Evolutionary conservation across 164 flowering plant genomes (phyloP), one percentile per base, ranked within the genome.

Genomic region (Annona cherimola): DNA sequence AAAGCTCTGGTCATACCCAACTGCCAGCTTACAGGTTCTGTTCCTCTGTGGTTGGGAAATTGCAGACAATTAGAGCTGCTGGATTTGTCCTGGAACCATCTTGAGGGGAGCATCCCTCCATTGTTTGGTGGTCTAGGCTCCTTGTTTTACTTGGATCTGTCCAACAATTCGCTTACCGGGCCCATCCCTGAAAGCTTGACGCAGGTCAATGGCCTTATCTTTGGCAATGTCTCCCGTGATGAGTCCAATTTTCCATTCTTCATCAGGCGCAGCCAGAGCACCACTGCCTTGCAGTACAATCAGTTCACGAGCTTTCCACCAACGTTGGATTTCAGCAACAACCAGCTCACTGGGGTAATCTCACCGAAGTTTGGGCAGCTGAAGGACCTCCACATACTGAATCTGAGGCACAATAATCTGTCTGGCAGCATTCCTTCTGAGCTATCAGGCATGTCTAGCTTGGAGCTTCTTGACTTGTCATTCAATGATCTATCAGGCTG

Each of bases 81-180:
- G 75, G 94, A 89, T 76, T 68, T 89, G 19, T 89, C 94, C 0
- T 87, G 89, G 91, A 89, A 89, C 61, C 79, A 26, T 2, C 69
- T 89, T 73, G 43, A 2, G 35, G 91, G 94, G 64, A 69, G 66
- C 5, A 80, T 89, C 72, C 94, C 94, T 0, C 20, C 55, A 11
- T 87, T 87, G 88, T 67, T 89, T 62, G 60, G 69, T 11, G 39
- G 1, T 9, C 73, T 79, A 12, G 11, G 14, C 41, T 66, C n/a
- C 7, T 74, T 79, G 40, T 50, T 70, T 70, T 75, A 72, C 71
- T 44, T 79, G 11, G 76, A 73, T 55, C 46, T 79, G 63, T 75
- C 78, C 0, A 67, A 64, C 11, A 78, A 78, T 45, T 69, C 69
- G 2, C 39, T 75, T 3, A 45, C 77, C 9, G 77, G 80, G 41